These are phyloP conservation scores for Peterozyma xylosa DNA, from an alignment of 805 yeast genomes.

Conservation along the genomic window DNA sequence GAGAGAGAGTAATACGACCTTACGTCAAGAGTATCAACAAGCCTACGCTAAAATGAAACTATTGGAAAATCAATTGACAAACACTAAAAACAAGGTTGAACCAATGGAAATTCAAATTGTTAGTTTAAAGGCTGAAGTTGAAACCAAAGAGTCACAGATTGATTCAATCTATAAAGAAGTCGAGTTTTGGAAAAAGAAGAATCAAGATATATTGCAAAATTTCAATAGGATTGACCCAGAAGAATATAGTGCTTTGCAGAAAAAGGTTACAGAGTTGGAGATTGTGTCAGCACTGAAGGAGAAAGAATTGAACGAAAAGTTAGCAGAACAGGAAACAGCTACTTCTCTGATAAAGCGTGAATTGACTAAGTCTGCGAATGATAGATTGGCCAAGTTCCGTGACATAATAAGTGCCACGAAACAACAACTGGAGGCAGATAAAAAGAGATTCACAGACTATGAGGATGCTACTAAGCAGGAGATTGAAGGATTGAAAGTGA, in stretches of 20 bases:
- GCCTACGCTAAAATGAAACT: constrained; percentile 22
- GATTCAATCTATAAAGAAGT: constrained; percentile 42
- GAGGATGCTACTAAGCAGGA: constrained; percentile 10
- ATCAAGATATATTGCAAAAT: constrained; percentile 37
- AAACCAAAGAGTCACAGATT: constrained; percentile 43
- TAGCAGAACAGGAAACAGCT: constrained; percentile 12
- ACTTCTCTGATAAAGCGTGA: constrained; percentile 9
- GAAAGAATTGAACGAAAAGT: constrained; percentile 14
- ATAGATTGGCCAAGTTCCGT: constrained; percentile 8
- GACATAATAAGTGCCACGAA: constrained; percentile 6
- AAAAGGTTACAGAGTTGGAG: constrained; percentile 17
- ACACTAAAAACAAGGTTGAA: constrained; percentile 25
- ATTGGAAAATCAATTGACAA: constrained; percentile 32
- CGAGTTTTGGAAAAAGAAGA: constrained; percentile 49
- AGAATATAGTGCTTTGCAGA: constrained; percentile 30
- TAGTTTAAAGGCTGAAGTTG: constrained; percentile 30
- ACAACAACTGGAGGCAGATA: constrained; percentile 5
- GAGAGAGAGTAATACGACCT: constrained; percentile 60
- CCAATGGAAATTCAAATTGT: constrained; percentile 36
- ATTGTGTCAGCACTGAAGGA: constrained; percentile 16
- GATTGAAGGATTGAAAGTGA: constrained; percentile 15
- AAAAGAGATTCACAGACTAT: not conserved
- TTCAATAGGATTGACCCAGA: constrained; percentile 40
- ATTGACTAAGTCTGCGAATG: constrained; percentile 12
- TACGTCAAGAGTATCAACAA: constrained; percentile 42